Base-by-base conservation (phyloP, 78 protist genomes). In the Dictyostelium intermedium region DNA sequence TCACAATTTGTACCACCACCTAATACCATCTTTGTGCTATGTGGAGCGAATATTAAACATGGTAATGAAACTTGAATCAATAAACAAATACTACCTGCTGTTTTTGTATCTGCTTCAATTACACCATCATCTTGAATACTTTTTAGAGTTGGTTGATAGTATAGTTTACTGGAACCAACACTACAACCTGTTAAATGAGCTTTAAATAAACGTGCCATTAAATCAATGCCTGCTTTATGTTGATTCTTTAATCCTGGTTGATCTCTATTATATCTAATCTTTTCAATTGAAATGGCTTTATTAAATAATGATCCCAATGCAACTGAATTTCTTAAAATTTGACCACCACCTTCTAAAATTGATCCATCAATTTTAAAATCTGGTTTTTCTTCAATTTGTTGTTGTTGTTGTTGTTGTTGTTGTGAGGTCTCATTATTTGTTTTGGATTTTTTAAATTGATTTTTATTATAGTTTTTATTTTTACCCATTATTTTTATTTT, bases 281-380 rank as follows among this genome's bases (percentile, higher is more conserved):
- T 93, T 69, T 41, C 39, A 56, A 96, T 84, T 47, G 20, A 32
- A 32, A 96, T 83, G 0, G 84, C n/a, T 53, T 84, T 95, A 16
- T 63, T 27, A 27, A 60, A 82, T 25, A 96, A 34, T 53, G 95
- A 43, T 69, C 93, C 32, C 5, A 92, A 45, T 9, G 97, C 82
- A 3, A 91, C 53, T 41, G 91, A 53, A 81, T 96, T 96, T 47
- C 97, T 92, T 5, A 96, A 30, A 11, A 96, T 84, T 87, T 96
- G 97, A 37, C 97, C 97, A 5, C 97, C 97, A 63, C 97, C 97
- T 32, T 95, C 97, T 14, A 95, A n/a, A 20, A 91, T 39, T 16
- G 94, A 85, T 5, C 97, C 97, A 91, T 93, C 96, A 23, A 93
- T 72, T 35, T 30, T 39, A 35, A 35, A 76, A 37, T 30, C 39